These are phyloP conservation scores for Salvia miltiorrhiza DNA, from an alignment of 257 asterid species.

Conservation along the genomic window DNA sequence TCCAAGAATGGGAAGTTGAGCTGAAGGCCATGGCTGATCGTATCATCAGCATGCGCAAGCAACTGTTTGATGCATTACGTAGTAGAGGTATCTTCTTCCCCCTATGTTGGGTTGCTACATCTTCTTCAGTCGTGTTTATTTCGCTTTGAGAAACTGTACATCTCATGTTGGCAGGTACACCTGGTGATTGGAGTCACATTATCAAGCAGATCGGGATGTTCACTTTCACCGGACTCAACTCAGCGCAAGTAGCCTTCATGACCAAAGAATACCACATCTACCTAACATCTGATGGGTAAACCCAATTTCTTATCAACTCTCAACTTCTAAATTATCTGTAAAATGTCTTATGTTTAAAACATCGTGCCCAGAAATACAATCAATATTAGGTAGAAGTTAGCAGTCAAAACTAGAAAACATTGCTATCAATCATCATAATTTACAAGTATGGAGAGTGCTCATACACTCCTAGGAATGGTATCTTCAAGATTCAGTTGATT, in stretches of 20 bases:
- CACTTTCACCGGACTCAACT: constrained; percentile 86
- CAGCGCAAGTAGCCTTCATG: constrained; percentile 84
- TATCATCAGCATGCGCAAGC: constrained; percentile 86
- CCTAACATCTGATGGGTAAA: constrained; percentile 97
- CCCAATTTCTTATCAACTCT: not conserved
- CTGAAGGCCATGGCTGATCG: constrained; percentile 99
- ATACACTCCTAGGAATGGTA: not conserved
- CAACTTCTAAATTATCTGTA: not conserved
- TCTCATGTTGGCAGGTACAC: constrained; percentile 63
- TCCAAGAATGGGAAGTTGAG: constrained; percentile 84
- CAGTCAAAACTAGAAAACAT: not conserved
- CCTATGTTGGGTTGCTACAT: not conserved
- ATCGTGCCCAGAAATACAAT: not conserved
- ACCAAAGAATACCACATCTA: constrained; percentile 87
- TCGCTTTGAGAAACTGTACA: not conserved
- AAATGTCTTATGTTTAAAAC: too few relatives aligned
- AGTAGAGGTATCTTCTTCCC: constrained; percentile 51
- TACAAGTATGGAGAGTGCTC: not conserved
- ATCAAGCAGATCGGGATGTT: constrained; percentile 99
- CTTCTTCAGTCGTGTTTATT: not conserved
- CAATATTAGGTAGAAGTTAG: not conserved
- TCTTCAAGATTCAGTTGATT: not conserved
- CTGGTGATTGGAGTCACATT: constrained; percentile 99
- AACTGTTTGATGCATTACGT: constrained; percentile 75
- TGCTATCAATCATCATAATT: not conserved